Base-by-base conservation (phyloP, 768 basidiomycete species). In the Serpula lacrymans region DNA sequence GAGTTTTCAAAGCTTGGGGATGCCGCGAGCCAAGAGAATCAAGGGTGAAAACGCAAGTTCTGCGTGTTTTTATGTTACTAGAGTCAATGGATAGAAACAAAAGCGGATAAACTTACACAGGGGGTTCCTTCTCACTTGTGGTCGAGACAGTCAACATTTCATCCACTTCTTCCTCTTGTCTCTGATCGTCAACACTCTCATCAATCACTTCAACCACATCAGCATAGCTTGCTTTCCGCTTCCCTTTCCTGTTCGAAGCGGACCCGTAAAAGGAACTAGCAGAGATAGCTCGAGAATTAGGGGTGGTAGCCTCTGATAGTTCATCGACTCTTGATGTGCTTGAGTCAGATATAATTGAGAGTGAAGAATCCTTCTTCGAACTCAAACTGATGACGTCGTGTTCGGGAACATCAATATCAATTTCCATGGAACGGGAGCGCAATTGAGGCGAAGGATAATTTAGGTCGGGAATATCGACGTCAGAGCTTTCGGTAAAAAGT, bases 11-110 rank as follows among this genome's bases (percentile, higher is more conserved):
- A 4, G 80, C 90, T 23, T 77, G 71, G 0, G 71, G 70, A 60
- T 97, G 94, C n/a, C 68, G 65, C 11, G 69, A 66, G 4, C 86
- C 84, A 33, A 99, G 72, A 2, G 95, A 98, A 59, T 99, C 96
- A 40, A 99, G 77, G 0, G 83, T 90, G 57, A 93, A 82, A 24
- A 99, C 83, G 48, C 78, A 80, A 5, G 88, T 82, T 42, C 88
- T 91, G 54, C 5, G 16, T 23, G 37, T 16, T 30, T 7, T 4
- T 12, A 3, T 18, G 18, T 26, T 34, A 41, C 25, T 14, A 41
- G 6, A 17, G 20, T 41, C 7, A 41, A 2, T 25, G 2, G 18
- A n/a, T 14, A 16, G 2, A 3, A 18, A n/a, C n/a, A n/a, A 10
- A 21, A 5, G 13, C 8, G 11, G 18, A 34, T 17, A 34, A 9